These are phyloP conservation scores for Epichloe uncinata DNA, from an alignment of 2,329 filamentous ascomycete species.

Conservation along the genomic window DNA sequence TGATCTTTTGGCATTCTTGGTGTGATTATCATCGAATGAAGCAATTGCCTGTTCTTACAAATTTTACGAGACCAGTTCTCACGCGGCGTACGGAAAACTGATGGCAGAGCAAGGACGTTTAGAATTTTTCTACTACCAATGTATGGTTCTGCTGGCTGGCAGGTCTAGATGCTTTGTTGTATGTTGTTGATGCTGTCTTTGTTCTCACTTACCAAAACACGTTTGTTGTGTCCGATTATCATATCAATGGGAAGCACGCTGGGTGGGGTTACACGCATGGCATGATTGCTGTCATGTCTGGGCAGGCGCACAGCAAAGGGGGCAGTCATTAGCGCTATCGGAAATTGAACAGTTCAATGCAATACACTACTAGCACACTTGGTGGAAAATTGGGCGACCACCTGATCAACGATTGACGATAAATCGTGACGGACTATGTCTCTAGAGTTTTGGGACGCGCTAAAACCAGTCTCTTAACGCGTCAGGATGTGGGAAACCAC, in stretches of 20 bases:
- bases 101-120: not conserved
- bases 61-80: not conserved
- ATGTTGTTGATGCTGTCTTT: not conserved
- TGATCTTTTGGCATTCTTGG: not conserved
- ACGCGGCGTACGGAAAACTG: not conserved
- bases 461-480: not conserved
- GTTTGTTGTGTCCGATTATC: not conserved
- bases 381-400: too few relatives aligned
- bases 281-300: not conserved
- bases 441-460: not conserved
- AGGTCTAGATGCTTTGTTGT: not conserved
- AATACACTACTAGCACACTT: not conserved
- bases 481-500: not conserved
- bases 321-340: not conserved
- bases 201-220: not conserved
- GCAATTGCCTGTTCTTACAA: not conserved
- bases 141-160: not conserved
- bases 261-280: not conserved
- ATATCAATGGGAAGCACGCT: not conserved
- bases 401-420: not conserved
- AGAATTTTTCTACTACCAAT: not conserved
- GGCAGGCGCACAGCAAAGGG: not conserved
- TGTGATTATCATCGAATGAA: not conserved
- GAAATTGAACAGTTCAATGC: not conserved
- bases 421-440: not conserved